A percentile compares a stretch with the other conserved stretches of the same genome.
Conservation (phyloP, 179 eudicot genomes). For the Silene vulgaris region DNA sequence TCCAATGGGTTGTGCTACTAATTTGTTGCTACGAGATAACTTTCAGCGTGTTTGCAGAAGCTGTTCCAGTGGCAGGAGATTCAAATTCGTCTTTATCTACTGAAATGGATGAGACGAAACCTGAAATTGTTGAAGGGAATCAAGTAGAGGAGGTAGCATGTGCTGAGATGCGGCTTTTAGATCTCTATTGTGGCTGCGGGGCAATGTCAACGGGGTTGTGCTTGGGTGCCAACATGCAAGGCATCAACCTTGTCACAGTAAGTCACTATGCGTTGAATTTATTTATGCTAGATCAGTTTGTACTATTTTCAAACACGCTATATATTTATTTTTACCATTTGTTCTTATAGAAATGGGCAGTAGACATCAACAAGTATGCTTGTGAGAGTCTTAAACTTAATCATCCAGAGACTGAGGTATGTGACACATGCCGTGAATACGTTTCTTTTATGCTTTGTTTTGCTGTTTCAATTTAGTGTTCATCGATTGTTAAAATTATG, state of each 20-base stretch:
- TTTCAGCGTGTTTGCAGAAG: slow-evolving; percentile 26
- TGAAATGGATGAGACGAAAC: slow-evolving; percentile 20
- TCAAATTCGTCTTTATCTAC: slow-evolving; percentile 52
- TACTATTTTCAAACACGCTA: background rate
- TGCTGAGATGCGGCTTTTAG: slow-evolving; percentile 30
- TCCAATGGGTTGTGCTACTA: too few relatives aligned
- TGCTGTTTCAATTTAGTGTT: too few relatives aligned
- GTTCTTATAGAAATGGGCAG: background rate
- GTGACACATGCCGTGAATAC: background rate
- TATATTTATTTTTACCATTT: background rate
- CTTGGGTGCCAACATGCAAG: slow-evolving; percentile 57
- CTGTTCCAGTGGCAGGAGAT: slow-evolving; percentile 33
- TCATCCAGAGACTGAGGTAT: slow-evolving; percentile 84
- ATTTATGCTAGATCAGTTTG: background rate
- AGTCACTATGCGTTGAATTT: background rate
- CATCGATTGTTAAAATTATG: background rate
- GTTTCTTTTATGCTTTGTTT: background rate
- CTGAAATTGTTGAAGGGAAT: slow-evolving; percentile 1
- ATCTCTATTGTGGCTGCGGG: slow-evolving; percentile 75
- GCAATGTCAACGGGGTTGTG: slow-evolving; percentile 92
- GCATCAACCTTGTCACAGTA: slow-evolving; percentile 62
- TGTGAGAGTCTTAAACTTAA: slow-evolving; percentile 26
- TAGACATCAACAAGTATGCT: too few relatives aligned
- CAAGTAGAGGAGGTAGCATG: background rate
- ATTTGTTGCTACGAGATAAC: background rate